Evolutionary conservation across 2,329 filamentous ascomycete species (phyloP).

Genomic region (Tolypocladium tropicale): DNA sequence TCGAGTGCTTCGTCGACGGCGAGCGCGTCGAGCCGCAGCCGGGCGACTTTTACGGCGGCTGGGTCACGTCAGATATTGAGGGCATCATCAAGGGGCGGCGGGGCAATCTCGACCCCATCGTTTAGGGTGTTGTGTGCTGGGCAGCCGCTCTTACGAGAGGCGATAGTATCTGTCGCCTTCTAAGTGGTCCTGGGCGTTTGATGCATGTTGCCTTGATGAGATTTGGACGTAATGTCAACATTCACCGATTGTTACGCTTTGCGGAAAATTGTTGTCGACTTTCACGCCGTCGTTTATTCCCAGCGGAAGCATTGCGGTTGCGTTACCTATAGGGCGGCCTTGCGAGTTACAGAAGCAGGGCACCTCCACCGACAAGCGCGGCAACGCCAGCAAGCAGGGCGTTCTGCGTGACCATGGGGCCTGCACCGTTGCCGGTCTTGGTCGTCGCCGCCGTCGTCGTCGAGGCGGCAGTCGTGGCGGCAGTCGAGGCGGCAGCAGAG

Average conservation of each 20-base stretch:
- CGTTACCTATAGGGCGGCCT: too few relatives aligned
- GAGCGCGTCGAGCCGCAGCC: conserved; percentile 49
- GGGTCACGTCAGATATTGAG: conserved; percentile 51
- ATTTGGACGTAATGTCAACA: too few relatives aligned
- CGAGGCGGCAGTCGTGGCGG: neutral
- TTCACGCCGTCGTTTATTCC: too few relatives aligned
- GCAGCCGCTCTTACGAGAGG: too few relatives aligned
- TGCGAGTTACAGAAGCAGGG: neutral
- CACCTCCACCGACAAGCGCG: neutral
- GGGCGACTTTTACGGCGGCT: conserved; percentile 55
- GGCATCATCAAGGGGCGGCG: conserved; percentile 35
- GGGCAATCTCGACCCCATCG: conserved; percentile 27
- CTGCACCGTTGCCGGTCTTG: neutral
- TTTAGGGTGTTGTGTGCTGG: conserved; percentile 7
- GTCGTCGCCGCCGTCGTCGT: neutral
- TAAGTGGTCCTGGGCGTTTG: too few relatives aligned
- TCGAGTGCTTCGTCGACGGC: conserved; percentile 53
- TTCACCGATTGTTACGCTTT: too few relatives aligned
- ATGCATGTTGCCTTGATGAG: too few relatives aligned
- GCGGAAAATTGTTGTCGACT: too few relatives aligned
- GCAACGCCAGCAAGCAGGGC: neutral
- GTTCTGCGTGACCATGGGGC: neutral
- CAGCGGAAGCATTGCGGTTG: too few relatives aligned
- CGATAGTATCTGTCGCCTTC: too few relatives aligned
- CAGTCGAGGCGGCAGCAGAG: neutral